Evolutionary conservation across 495 filamentous ascomycete species (phyloP), one percentile per base, ranked within the genome.

Genomic region (Penicillium argentinense): DNA sequence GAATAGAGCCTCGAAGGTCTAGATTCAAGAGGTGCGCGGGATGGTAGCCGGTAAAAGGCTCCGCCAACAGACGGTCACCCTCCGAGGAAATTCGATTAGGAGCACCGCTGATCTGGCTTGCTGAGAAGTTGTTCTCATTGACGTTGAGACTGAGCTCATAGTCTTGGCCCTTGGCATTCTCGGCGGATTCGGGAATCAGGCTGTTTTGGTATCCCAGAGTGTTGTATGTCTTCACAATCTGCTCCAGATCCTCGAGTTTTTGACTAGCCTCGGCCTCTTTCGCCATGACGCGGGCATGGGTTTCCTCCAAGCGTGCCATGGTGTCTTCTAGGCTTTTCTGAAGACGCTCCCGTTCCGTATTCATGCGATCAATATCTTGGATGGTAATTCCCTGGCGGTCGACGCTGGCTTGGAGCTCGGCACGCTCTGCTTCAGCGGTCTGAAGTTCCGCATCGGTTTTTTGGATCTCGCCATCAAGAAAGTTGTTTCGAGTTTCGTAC

Each of bases 321-420:
- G 90, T 86, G 9, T 85, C 77, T 45, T 95, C 87, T 39, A 95
- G 83, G 28, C 80, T 86, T 57, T 85, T 92, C 40, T 93, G 87
- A 24, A 97, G 78, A 9, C 95, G 85, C 60, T 97, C 93, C 24
- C 91, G 84, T 63, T 97, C 93, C 16, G 85, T 83, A 52, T 88
- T 95, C 92, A 99, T 96, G 58, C 91, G 91, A 76, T 99, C 93
- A 63, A 99, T 97, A 73, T 97, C 95, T 63, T 89, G 85, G 59
- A 95, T 91, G 36, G 88, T 93, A 54, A 99, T 90, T 3, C 92
- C 93, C 59, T 95, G 89, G 49, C 83, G 83, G 60, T 97, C 91
- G 28, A 99, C 87, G 12, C 86, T 83, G 24, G 83, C 79, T 60
- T 97, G 90, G 19, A 97, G 78, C 13, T 78, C 75, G n/a, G 77